Base-by-base conservation (phyloP, 2,329 filamentous ascomycete genomes). In the Talaromyces piceae region DNA sequence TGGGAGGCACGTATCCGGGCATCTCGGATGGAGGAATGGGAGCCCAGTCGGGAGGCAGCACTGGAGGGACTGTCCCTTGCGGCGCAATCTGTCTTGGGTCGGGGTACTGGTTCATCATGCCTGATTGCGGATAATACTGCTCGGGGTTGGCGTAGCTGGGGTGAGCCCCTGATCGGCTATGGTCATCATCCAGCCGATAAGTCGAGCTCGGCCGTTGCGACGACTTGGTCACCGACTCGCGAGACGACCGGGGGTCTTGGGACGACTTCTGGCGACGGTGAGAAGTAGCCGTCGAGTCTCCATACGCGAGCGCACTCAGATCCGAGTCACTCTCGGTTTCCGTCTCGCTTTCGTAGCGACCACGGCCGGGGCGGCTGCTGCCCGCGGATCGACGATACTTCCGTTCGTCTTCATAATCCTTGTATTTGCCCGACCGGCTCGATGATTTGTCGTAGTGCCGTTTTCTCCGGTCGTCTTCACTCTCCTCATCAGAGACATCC, bases 1-100 rank as follows among this genome's bases (percentile, higher is more conserved):
- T 58, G 11, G 69, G 69, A 27, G 70, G 69, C n/a, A 72, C 64
- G 52, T 67, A 73, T 1, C 67, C 69, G 12, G 70, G 68, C 22
- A 65, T 65, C 57, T 70, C 67, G 46, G 67, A 67, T 47, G 68
- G 68, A 2, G 69, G 68, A 9, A 72, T 59, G 18, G 67, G 57
- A 18, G 66, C 65, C 69, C 69, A 72, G 41, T 67, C 64, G 7
- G 57, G 57, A 46, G 52, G 59, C 3, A 57, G 52, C 18, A 51
- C 41, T 8, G 59, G 56, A 7, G 59, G 41, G 12, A 53, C 31
- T 13, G 54, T 45, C 11, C 56, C 45, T 23, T 48, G 54, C 47
- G 51, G 51, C n/a, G 47, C 37, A n/a, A 50, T 54, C 54, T 53
- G 51, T 56, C 49, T 54, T 28, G 51, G 54, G 52, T 52, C 46